phyloP scores from a whole-genome alignment of 352 stramenopile genomes.

The Pythium utonaiense region DNA sequence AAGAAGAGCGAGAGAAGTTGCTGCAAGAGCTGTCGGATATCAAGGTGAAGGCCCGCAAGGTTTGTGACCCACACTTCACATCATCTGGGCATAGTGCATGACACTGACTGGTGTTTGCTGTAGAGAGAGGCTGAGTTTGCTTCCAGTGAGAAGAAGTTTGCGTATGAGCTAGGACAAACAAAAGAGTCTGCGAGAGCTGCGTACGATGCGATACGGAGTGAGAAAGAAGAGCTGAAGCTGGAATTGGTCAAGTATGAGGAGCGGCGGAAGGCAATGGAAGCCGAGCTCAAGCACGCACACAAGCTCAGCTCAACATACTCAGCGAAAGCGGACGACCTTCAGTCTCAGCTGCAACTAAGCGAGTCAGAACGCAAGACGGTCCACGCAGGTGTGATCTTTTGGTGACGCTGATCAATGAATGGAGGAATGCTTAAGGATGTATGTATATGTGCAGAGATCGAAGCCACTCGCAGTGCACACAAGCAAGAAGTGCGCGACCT shows the following conservation, averaged over 20 bases:
- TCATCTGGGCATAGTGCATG: conserved; percentile 6
- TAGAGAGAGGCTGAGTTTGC: conserved; percentile 46
- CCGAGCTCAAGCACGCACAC: conserved; percentile 50
- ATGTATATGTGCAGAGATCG: conserved; percentile 45
- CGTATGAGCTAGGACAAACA: conserved; percentile 61
- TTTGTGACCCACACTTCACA: conserved; percentile 8
- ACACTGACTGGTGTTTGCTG: background rate
- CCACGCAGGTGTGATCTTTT: conserved; percentile 27
- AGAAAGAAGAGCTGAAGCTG: conserved; percentile 56
- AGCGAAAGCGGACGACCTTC: conserved; percentile 45
- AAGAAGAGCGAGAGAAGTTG: conserved; percentile 58
- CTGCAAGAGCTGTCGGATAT: conserved; percentile 57
- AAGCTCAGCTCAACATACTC: conserved; percentile 48
- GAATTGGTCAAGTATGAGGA: conserved; percentile 54
- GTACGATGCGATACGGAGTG: conserved; percentile 57
- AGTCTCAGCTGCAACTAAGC: conserved; percentile 43
- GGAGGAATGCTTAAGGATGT: no score
- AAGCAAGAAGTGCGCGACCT: conserved; percentile 34
- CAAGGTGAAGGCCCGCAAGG: conserved; percentile 50
- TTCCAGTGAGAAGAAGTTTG: conserved; percentile 57
- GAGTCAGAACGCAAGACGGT: conserved; percentile 36
- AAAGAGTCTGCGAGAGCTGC: conserved; percentile 64
- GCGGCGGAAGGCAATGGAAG: conserved; percentile 34
- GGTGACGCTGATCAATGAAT: no score
- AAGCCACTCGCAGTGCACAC: conserved; percentile 29